Base-by-base conservation (phyloP, 1,139 yeast genomes). In the Trichomonascaceae sp. region DNA sequence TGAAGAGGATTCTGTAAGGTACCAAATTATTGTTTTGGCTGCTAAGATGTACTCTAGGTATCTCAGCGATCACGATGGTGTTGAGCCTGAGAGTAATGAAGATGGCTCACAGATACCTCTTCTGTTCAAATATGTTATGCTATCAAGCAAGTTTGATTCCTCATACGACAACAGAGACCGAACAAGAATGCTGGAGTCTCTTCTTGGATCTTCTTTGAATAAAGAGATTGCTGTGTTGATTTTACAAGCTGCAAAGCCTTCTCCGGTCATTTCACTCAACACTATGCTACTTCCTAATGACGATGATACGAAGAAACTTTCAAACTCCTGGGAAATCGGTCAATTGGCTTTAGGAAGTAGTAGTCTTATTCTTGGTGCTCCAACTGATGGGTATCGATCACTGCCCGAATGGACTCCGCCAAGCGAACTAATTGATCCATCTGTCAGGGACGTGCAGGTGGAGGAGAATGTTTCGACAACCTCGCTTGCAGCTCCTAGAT, bases 161-260 rank as follows among this genome's bases (percentile, higher is more conserved):
- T 80, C 82, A 6, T 83, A 83, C 63, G 97, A 89, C 65, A 81
- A 88, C 0, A 78, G 99, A 58, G 99, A 95, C 65, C 78, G 95
- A 55, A 88, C 96, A 0, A 77, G 99, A 59, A 77, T 86, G 75
- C 75, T 89, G 46, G 74, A 80, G 43, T 80, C 83, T 0, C 78
- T 78, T 49, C 75, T 78, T 59, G 66, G 61, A 10, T 60, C 70
- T 17, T 64, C 66, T 20, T 66, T 74, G 43, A 60, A 62, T 36
- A 64, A 64, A 2, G 76, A 78, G 58, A 74, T 95, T 60, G 93
- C 95, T 0, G 77, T 87, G 0, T 74, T 95, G 47, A 75, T 93
- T 54, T 76, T 93, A 43, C 96, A 90, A 64, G 93, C 87, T 0
- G 89, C 95, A 2, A 90, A 91, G 63, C 89, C 87, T 0, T 57